phyloP scores from a whole-genome alignment of 805 yeast species.

The Metschnikowia picachoensis region DNA sequence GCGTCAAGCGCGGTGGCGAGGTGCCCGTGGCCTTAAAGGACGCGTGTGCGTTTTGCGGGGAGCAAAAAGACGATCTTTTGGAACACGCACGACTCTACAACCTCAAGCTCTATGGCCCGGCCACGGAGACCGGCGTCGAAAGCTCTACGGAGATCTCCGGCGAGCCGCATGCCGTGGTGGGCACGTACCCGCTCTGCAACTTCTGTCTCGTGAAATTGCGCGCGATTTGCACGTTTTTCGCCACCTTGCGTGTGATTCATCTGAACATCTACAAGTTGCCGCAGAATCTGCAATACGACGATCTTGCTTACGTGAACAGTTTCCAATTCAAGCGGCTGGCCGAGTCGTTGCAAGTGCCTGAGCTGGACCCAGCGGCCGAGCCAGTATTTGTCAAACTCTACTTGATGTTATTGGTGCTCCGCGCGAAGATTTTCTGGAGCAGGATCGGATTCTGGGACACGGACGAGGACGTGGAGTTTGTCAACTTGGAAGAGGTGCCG shows the following conservation, averaged over 20 bases:
- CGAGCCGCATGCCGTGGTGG: constrained; percentile 28
- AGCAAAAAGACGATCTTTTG: constrained; percentile 60
- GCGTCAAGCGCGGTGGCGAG: constrained; percentile 16
- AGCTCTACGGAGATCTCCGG: constrained; percentile 15
- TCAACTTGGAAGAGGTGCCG: constrained; percentile 15
- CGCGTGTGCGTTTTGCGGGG: constrained; percentile 85
- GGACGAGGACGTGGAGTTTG: constrained; percentile 31
- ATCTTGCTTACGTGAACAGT: constrained; percentile 17
- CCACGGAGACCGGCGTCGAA: constrained; percentile 11
- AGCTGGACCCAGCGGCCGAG: constrained; percentile 24
- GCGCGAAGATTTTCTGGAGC: constrained; percentile 79
- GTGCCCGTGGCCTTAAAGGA: constrained; percentile 68
- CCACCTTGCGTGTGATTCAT: constrained; percentile 63
- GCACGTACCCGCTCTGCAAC: constrained; percentile 69
- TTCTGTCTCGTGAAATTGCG: constrained; percentile 78
- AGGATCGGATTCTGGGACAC: constrained; percentile 76
- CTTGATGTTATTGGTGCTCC: constrained; percentile 46
- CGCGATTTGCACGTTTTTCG: constrained; percentile 77
- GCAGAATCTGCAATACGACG: constrained; percentile 26
- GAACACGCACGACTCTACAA: constrained; percentile 77
- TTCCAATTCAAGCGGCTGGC: constrained; percentile 28
- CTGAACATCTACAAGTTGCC: constrained; percentile 55
- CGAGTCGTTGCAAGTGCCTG: constrained; percentile 7
- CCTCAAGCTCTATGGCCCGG: constrained; percentile 46
- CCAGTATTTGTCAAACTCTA: constrained; percentile 46